Evolutionary conservation across 148 eudicot genomes (phyloP).

Genomic region (Drosera capensis): DNA sequence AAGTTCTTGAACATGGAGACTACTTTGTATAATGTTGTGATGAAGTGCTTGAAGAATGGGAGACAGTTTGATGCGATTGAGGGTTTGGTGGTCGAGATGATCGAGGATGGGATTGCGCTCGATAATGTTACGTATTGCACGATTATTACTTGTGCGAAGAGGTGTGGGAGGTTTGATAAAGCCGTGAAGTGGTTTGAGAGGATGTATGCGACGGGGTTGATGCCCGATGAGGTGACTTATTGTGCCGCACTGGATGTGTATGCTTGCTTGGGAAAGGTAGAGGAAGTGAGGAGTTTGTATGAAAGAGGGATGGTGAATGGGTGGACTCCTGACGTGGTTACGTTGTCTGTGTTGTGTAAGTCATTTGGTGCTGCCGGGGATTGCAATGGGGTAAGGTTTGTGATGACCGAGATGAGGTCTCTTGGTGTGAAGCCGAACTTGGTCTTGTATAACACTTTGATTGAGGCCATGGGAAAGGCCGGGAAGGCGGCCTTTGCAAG

Average conservation of each 20-base stretch:
- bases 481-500: conserved; percentile 89
- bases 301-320: conserved; percentile 87
- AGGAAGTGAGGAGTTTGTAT: conserved; percentile 85
- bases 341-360: conserved; percentile 70
- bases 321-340: conserved; percentile 76
- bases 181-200: conserved; percentile 98
- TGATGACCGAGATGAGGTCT: conserved; percentile 70
- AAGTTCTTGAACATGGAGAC: conserved; percentile 71
- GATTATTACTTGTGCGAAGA: conserved; percentile 85
- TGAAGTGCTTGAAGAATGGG: conserved; percentile 89
- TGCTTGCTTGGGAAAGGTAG: conserved; percentile 70
- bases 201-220: conserved; percentile 84
- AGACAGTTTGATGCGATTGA: conserved; percentile 71
- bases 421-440: conserved; percentile 70
- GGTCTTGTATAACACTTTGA: conserved; percentile 75
- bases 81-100: conserved; percentile 71
- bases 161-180: conserved; percentile 57
- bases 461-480: conserved; percentile 88
- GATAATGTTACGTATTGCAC: conserved; percentile 94
- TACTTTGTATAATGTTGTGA: conserved; percentile 68
- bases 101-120: conserved; percentile 36
- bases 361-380: conserved; percentile 95
- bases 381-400: conserved; percentile 82
- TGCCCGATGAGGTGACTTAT: conserved; percentile 97
- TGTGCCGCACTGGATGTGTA: conserved; percentile 87